These are phyloP conservation scores for Heterobasidion irregulare DNA, from an alignment of 1,284 basidiomycete genomes.

Conservation along the genomic window DNA sequence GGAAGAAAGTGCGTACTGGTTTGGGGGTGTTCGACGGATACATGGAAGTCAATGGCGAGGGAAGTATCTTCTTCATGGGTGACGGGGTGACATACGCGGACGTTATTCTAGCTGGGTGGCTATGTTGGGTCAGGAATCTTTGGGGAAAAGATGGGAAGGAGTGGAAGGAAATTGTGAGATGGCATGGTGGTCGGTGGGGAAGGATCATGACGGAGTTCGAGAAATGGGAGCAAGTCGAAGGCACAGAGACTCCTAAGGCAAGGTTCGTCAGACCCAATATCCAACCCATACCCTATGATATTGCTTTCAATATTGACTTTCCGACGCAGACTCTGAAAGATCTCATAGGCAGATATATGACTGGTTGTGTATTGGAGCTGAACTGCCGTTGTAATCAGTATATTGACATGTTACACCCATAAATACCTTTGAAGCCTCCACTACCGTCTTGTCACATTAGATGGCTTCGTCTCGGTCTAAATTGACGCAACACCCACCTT, in stretches of 20 bases:
- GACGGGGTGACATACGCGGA: conserved; percentile 26
- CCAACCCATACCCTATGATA: too few species aligned
- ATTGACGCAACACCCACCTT: too few species aligned
- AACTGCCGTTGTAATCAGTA: too few species aligned
- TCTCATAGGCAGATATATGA: too few species aligned
- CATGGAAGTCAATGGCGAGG: conserved; percentile 12
- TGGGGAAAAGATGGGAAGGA: conserved; percentile 11
- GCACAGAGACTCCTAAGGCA: not conserved
- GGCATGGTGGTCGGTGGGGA: conserved; percentile 26
- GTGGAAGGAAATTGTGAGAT: conserved; percentile 20
- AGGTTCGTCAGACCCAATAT: not conserved
- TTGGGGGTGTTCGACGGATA: conserved; percentile 15
- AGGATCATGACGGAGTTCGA: conserved; percentile 19
- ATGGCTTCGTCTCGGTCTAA: too few species aligned
- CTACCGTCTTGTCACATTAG: too few species aligned
- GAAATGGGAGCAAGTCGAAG: conserved; percentile 13
- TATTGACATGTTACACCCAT: too few species aligned
- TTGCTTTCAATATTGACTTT: too few species aligned
- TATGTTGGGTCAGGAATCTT: conserved; percentile 19
- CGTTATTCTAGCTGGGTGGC: conserved; percentile 18
- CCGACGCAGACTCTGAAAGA: too few species aligned
- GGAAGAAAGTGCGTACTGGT: conserved; percentile 15
- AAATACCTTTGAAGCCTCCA: too few species aligned
- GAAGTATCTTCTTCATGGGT: conserved; percentile 22
- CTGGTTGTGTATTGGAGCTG: too few species aligned